phyloP scores from a whole-genome alignment of 2,329 filamentous ascomycete genomes.

The Penicillium sp. region DNA sequence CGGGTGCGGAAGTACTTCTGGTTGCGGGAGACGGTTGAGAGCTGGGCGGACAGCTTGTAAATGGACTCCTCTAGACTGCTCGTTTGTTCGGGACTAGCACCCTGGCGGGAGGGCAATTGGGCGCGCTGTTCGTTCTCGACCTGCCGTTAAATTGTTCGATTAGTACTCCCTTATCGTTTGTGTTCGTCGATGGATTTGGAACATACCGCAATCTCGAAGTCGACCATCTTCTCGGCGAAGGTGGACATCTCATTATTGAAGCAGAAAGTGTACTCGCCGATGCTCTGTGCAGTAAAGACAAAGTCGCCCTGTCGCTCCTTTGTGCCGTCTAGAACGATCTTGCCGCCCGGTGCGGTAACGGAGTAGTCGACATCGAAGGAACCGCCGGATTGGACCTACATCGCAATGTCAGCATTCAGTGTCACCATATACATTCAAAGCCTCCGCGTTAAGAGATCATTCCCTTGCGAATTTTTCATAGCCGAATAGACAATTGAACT shows the following conservation, averaged over 20 bases:
- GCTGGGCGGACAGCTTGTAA: conserved; percentile 87
- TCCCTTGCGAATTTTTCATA: not conserved
- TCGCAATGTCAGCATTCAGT: conserved; percentile 5
- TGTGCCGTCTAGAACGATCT: conserved; percentile 76
- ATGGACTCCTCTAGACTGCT: conserved; percentile 87
- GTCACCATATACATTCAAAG: not conserved
- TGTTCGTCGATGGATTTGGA: not conserved
- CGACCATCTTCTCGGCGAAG: conserved; percentile 94
- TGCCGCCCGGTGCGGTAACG: conserved; percentile 77
- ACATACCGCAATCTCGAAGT: conserved; percentile 92
- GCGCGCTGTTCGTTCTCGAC: conserved; percentile 87
- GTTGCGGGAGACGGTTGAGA: conserved; percentile 92
- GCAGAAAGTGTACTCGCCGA: conserved; percentile 93
- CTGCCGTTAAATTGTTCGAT: conserved; percentile 46
- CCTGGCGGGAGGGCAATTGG: conserved; percentile 82
- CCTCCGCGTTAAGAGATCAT: not conserved
- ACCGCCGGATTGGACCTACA: conserved; percentile 92
- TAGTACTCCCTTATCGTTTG: not conserved
- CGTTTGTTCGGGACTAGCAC: conserved; percentile 84
- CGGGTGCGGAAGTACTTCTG: conserved; percentile 99
- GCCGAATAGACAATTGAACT: conserved; percentile 37
- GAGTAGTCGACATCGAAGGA: conserved; percentile 96
- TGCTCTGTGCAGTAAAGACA: conserved; percentile 87
- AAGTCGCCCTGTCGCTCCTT: conserved; percentile 97
- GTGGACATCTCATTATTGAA: conserved; percentile 99